phyloP scores from a whole-genome alignment of 371 early-diverging fungal species.

The Rhizopus arrhizus region DNA sequence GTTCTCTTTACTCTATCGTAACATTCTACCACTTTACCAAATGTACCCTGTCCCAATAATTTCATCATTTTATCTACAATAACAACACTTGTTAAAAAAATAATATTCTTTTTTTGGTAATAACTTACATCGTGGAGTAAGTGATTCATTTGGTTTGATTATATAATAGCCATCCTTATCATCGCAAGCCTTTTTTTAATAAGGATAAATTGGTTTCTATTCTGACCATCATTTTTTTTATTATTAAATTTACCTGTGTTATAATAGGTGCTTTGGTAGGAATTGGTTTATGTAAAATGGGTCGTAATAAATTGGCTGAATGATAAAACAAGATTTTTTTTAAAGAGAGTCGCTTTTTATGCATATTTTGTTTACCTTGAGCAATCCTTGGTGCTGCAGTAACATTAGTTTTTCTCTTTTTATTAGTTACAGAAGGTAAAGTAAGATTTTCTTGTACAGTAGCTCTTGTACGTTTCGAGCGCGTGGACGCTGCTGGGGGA shows the following conservation, averaged over 20 bases:
- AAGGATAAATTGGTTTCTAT: neutral
- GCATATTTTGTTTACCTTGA: constrained; percentile 6
- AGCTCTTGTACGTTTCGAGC: constrained; percentile 31
- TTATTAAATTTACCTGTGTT: constrained; percentile 2
- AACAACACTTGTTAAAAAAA: neutral
- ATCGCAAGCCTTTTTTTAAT: constrained; percentile 57
- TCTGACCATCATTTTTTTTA: neutral
- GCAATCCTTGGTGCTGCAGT: neutral
- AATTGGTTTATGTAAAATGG: constrained; percentile 6
- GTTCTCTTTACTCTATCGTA: constrained; percentile 66
- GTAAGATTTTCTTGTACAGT: constrained; percentile 1
- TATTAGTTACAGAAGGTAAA: constrained; percentile 11
- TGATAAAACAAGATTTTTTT: neutral
- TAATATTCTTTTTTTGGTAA: neutral
- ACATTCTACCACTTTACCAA: constrained; percentile 94
- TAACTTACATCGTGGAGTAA: constrained; percentile 72
- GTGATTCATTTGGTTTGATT: constrained; percentile 71
- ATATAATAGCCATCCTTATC: constrained; percentile 94
- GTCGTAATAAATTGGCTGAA: constrained; percentile 3
- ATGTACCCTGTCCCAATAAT: constrained; percentile 94
- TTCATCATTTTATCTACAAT: constrained; percentile 75
- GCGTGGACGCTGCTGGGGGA: constrained; percentile 35
- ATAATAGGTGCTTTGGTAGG: constrained; percentile 4
- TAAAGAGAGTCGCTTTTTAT: neutral
- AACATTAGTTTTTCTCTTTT: constrained; percentile 19